Base-by-base conservation (phyloP, 2,329 filamentous ascomycete species). In the Lecanosticta acicola region DNA sequence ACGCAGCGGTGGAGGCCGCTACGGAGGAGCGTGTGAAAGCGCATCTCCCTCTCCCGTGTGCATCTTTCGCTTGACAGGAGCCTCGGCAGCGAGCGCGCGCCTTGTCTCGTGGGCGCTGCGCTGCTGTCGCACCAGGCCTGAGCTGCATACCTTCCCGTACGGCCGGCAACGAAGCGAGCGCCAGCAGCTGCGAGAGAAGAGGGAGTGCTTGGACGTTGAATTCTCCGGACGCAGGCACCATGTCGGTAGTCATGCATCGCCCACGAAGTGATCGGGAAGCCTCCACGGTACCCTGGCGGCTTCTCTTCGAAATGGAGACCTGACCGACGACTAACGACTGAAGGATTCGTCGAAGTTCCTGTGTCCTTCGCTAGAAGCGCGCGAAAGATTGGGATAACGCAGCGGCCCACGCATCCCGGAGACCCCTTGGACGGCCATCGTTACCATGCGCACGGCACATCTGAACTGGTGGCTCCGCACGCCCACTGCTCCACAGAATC, bases 311-410 rank as follows among this genome's bases (percentile, higher is more conserved):
- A 29, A 11, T 29, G n/a, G n/a, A n/a, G n/a, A n/a, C n/a, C n/a
- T n/a, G n/a, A n/a, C n/a, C n/a, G n/a, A n/a, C 33, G 33, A 7
- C n/a, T n/a, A n/a, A n/a, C n/a, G n/a, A n/a, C n/a, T n/a, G n/a
- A n/a, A n/a, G n/a, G n/a, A n/a, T n/a, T n/a, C n/a, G n/a, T n/a
- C n/a, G n/a, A n/a, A n/a, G n/a, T n/a, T n/a, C n/a, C n/a, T n/a
- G n/a, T n/a, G n/a, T n/a, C n/a, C 24, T 38, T 19, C 35, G 35
- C 35, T 38, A 18, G 35, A 38, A 38, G 35, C 20, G 17, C 35
- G 35, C 35, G 13, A 38, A 19, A 3, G 17, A 38, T 5, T 9
- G 3, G 17, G 7, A 29, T 29, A 29, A 11, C 24, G 24, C 11
- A 5, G 24, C 11, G 35, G n/a, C 20, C n/a, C 14, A 20, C 9